A percentile compares a stretch with the other conserved stretches of the same genome.
phyloP scores from a whole-genome alignment of 1,139 yeast species.

The Pichia sp. region DNA sequence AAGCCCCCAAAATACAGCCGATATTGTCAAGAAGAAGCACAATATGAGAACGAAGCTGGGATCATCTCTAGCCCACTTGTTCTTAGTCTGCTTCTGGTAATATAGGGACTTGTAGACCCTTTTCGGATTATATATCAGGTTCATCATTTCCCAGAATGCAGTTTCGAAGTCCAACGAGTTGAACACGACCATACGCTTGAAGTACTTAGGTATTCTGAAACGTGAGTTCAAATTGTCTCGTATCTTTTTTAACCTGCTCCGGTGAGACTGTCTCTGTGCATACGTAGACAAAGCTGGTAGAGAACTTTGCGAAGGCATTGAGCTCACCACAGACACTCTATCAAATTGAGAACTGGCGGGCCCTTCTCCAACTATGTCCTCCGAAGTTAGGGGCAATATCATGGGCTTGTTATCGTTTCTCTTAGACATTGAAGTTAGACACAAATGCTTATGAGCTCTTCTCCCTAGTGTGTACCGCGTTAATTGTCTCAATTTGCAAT shows the following conservation, averaged over 20 bases:
- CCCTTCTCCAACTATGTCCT: conserved; percentile 17
- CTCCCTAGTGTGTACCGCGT: neutral
- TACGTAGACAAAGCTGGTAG: conserved; percentile 28
- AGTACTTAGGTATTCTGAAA: conserved; percentile 38
- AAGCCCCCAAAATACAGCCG: conserved; percentile 89
- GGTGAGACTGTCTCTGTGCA: conserved; percentile 28
- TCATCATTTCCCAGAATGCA: conserved; percentile 85
- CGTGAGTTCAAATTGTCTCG: conserved; percentile 24
- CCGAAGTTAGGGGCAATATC: conserved; percentile 20
- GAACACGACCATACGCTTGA: conserved; percentile 60
- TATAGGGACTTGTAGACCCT: conserved; percentile 79
- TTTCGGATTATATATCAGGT: conserved; percentile 69
- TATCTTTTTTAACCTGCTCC: conserved; percentile 23
- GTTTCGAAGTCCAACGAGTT: conserved; percentile 86
- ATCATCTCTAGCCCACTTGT: conserved; percentile 82
- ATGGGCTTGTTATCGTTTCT: conserved; percentile 5
- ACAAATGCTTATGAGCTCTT: neutral
- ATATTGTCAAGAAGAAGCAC: conserved; percentile 57
- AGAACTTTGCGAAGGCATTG: conserved; percentile 28
- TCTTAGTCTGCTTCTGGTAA: conserved; percentile 68
- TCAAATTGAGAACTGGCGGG: conserved; percentile 7
- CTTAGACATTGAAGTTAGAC: conserved; percentile 9
- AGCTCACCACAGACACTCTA: conserved; percentile 25
- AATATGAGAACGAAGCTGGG: conserved; percentile 79
- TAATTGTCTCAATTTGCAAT: neutral